These are phyloP conservation scores for Paramecium caudatum DNA, from an alignment of 73 alveolate genomes.

Conservation along the genomic window DNA sequence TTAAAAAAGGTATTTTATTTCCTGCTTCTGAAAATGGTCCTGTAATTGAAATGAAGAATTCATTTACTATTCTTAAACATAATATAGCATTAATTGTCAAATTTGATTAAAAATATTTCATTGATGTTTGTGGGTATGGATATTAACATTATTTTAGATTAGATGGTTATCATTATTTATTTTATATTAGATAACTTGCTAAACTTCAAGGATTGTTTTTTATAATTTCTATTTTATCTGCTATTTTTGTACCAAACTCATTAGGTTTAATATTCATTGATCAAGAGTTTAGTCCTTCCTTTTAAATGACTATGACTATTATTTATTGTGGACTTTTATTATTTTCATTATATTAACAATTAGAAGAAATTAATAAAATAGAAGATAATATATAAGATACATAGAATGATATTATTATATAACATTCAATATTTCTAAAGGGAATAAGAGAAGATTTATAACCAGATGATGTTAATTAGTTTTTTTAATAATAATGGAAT, in stretches of 20 bases:
- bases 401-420: neutral
- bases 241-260: neutral
- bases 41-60: neutral
- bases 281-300: slow-evolving; percentile 32
- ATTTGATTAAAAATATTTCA: slow-evolving; percentile 24
- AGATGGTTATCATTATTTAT: slow-evolving; percentile 42
- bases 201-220: neutral
- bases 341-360: neutral
- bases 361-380: neutral
- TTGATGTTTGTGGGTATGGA: slow-evolving; percentile 30
- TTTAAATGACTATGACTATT: slow-evolving; percentile 4
- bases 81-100: neutral
- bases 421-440: slow-evolving; percentile 10
- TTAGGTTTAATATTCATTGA: neutral
- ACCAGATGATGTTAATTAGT: neutral
- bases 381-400: neutral
- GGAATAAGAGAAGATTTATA: neutral
- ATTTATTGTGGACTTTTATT: neutral
- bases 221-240: neutral
- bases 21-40: slow-evolving; percentile 41
- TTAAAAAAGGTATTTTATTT: slow-evolving; percentile 44
- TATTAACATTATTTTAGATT: slow-evolving; percentile 7
- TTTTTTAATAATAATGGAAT: too few relatives aligned
- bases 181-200: neutral
- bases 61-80: neutral